phyloP scores from a whole-genome alignment of 768 basidiomycete species.

The Psilocybe subaeruginosa region DNA sequence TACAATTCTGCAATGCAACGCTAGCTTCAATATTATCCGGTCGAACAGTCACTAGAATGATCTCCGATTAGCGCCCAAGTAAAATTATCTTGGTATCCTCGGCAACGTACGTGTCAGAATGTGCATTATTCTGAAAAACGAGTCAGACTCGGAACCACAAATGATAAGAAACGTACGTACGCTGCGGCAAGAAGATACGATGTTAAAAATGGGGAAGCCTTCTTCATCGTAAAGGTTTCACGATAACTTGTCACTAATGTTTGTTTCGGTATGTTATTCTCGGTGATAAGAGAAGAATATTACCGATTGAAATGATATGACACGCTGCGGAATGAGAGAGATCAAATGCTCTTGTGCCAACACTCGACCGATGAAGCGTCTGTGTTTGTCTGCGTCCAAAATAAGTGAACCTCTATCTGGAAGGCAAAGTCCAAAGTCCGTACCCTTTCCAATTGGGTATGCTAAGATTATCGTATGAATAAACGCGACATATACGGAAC shows the following conservation, averaged over 20 bases:
- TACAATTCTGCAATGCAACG: slow-evolving; percentile 64
- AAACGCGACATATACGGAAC: background rate
- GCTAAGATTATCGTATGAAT: slow-evolving; percentile 34
- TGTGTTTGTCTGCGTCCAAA: slow-evolving; percentile 38
- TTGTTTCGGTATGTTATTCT: background rate
- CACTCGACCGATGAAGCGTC: slow-evolving; percentile 46
- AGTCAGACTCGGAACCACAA: slow-evolving; percentile 17
- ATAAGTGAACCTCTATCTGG: slow-evolving; percentile 10
- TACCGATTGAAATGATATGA: slow-evolving; percentile 70
- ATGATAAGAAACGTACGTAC: slow-evolving; percentile 42
- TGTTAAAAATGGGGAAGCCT: slow-evolving; percentile 66
- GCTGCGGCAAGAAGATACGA: slow-evolving; percentile 73
- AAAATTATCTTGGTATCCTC: background rate
- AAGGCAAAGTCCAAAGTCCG: slow-evolving; percentile 14
- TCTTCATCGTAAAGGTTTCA: slow-evolving; percentile 62
- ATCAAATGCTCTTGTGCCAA: slow-evolving; percentile 71
- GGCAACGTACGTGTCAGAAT: slow-evolving; percentile 63
- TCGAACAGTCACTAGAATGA: slow-evolving; percentile 62
- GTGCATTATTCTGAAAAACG: slow-evolving; percentile 71
- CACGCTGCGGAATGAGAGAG: slow-evolving; percentile 74
- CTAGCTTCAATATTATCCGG: slow-evolving; percentile 73
- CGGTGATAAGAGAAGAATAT: background rate
- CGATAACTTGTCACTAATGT: slow-evolving; percentile 59
- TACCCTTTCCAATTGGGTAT: slow-evolving; percentile 78
- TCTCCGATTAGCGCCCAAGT: slow-evolving; percentile 13